Conservation (phyloP, 176 grass and related monocot genomes). For the Carex scoparia region DNA sequence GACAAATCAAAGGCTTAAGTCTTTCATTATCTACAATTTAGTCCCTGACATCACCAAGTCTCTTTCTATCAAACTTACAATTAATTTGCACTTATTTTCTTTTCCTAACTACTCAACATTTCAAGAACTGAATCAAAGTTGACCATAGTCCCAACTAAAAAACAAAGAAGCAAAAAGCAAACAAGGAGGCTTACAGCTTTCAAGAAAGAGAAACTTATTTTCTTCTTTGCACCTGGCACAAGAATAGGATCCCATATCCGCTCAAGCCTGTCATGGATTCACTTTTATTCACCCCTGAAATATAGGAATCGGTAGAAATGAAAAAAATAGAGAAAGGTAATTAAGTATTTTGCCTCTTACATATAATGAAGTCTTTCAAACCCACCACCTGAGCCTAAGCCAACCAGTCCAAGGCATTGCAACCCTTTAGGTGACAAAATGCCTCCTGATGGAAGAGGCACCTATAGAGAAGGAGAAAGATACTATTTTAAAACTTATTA, state of each 20-base stretch:
- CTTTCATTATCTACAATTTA: background rate
- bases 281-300: background rate
- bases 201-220: conserved; percentile 84
- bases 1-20: background rate
- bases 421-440: conserved; percentile 85
- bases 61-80: background rate
- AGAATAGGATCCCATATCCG: conserved; percentile 94
- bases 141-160: background rate
- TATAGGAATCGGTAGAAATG: background rate
- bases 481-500: conserved; percentile 3
- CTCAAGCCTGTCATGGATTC: conserved; percentile 55
- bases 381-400: conserved; percentile 75
- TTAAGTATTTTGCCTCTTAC: conserved; percentile 39
- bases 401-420: conserved; percentile 74
- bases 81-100: background rate
- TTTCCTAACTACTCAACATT: background rate
- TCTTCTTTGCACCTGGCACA: conserved; percentile 58
- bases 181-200: conserved; percentile 54
- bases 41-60: background rate
- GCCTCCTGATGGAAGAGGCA: conserved; percentile 74
- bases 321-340: conserved; percentile 9
- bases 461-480: conserved; percentile 38
- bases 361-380: conserved; percentile 93
- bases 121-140: background rate
- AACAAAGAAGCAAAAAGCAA: background rate